These are phyloP conservation scores for Crithidia brevicula DNA, from an alignment of 208 protist genomes.

Conservation along the genomic window DNA sequence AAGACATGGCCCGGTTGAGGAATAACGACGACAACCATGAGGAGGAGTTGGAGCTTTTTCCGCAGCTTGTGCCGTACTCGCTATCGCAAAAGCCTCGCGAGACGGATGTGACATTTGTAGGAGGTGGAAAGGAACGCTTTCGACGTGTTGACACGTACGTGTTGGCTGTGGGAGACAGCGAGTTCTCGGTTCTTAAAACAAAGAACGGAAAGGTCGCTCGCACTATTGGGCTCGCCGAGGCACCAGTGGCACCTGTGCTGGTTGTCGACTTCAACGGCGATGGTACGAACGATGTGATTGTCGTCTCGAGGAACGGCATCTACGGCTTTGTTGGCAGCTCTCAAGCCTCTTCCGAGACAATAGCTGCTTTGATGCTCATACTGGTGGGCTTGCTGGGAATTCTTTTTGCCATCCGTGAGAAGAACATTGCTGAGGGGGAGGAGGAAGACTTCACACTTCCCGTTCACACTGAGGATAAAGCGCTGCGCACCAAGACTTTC, in stretches of 20 bases:
- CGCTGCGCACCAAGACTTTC: conserved; percentile 24
- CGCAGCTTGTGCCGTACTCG: conserved; percentile 79
- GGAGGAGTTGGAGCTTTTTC: conserved; percentile 40
- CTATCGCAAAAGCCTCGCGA: conserved; percentile 51
- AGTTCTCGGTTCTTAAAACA: conserved; percentile 63
- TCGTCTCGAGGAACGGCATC: conserved; percentile 62
- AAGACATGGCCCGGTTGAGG: conserved; percentile 37
- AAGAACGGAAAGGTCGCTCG: conserved; percentile 67
- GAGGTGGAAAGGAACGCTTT: conserved; percentile 50
- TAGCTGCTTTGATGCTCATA: conserved; percentile 74
- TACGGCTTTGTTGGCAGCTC: conserved; percentile 73
- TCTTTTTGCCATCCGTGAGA: conserved; percentile 55
- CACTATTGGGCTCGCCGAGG: conserved; percentile 49
- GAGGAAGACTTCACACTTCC: conserved; percentile 45
- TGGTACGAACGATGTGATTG: conserved; percentile 87
- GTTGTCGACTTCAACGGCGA: conserved; percentile 91
- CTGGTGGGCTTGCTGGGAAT: conserved; percentile 75
- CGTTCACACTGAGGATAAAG: conserved; percentile 28
- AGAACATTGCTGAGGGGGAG: conserved; percentile 32
- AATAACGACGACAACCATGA: conserved; percentile 25
- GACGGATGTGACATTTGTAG: conserved; percentile 55
- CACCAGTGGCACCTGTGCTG: conserved; percentile 75
- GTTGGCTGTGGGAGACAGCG: conserved; percentile 77
- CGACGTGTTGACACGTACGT: conserved; percentile 75
- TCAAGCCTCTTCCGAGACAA: conserved; percentile 69